Percentiles rank a stretch among this genome's conserved stretches.
phyloP scores from a whole-genome alignment of 2,329 filamentous ascomycete genomes.

The Aureobasidium pullulans region DNA sequence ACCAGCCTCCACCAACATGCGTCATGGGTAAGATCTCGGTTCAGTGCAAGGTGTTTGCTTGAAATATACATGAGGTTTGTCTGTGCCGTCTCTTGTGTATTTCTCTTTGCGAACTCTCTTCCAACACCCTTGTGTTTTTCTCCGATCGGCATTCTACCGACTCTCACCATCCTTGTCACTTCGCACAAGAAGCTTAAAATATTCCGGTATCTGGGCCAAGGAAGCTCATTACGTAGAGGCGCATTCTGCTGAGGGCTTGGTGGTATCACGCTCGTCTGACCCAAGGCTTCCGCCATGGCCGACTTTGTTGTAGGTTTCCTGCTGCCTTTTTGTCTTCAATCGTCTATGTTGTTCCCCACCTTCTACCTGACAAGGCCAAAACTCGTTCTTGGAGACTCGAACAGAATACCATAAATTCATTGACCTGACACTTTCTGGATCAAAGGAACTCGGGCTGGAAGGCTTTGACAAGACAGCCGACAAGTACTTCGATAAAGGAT shows the following conservation, averaged over 20 bases:
- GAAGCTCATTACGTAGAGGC: slow-evolving; percentile 4
- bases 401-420: background rate
- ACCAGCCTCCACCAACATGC: background rate
- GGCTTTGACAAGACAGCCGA: background rate
- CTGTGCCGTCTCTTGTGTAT: background rate
- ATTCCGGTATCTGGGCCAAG: background rate
- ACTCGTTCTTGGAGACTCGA: background rate
- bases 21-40: background rate
- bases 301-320: slow-evolving; percentile 6
- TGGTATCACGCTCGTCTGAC: background rate
- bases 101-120: background rate
- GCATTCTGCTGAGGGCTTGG: slow-evolving; percentile 1
- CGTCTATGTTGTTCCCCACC: background rate
- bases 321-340: background rate
- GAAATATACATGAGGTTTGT: background rate
- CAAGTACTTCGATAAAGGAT: slow-evolving; percentile 7
- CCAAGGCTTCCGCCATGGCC: background rate
- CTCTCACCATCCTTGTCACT: slow-evolving; percentile 1
- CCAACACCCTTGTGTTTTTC: background rate
- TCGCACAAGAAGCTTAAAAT: slow-evolving; percentile 1
- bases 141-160: background rate
- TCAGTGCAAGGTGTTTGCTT: background rate
- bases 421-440: background rate
- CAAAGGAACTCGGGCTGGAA: slow-evolving; percentile 10
- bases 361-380: background rate